Base-by-base conservation (phyloP, 495 filamentous ascomycete genomes). In the Penicillium cataractarum region DNA sequence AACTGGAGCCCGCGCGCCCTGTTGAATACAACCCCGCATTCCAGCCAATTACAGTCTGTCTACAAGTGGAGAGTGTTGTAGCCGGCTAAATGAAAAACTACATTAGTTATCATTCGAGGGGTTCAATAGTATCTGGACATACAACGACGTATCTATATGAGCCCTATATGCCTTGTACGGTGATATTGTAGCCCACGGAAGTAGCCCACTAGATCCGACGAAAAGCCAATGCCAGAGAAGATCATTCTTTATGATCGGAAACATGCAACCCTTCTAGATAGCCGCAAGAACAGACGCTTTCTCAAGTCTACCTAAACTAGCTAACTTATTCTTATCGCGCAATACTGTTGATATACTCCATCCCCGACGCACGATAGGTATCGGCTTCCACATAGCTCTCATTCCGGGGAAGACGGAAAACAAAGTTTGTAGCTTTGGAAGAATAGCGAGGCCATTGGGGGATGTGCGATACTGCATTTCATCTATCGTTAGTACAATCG, bases 371-470 rank as follows among this genome's bases (percentile, higher is more conserved):
- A 10, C 75, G 72, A 58, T 75, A 71, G 31, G 51, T 65, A 62
- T 78, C 75, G 15, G 44, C 50, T 58, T 78, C 72, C 10, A 74
- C 52, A 59, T 75, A 76, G 37, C 75, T 74, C 26, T 71, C 65
- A 33, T 68, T 63, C 26, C 65, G 55, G 3, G 74, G 72, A 32
- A 78, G 62, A 13, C 72, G 72, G 48, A 78, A 75, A 19, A 78
- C 74, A 27, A 78, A 76, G 32, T 78, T 75, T n/a, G 62, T 40
- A 0, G 69, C 32, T 2, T 61, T 21, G 15, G 64, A 51, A 2
- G 65, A 52, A 55, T 75, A 77, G 6, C 55, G 55, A n/a, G 72
- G 68, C 75, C 74, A 78, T 57, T 58, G 12, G 0, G 72, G 62
- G 33, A 75, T 67, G 21, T 57, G 46, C 1, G 63, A 7, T 6